Base-by-base conservation (phyloP, 345 rosid genomes). In the Atalantia buxifolia region DNA sequence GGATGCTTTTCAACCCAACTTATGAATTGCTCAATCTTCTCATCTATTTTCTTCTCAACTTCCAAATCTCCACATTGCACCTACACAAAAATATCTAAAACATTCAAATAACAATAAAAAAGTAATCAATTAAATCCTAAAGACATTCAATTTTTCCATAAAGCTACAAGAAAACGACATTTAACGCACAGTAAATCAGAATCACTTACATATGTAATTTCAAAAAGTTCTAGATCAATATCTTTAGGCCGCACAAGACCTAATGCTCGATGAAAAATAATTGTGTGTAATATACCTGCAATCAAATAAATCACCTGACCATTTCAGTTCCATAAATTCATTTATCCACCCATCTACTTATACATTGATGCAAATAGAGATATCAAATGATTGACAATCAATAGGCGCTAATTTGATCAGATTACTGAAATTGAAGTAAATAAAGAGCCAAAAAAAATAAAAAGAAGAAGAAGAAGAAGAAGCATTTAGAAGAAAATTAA, bases 201-300 rank as follows among this genome's bases (percentile, higher is more conserved):
- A 56, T 57, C 35, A 83, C 91, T 88, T 82, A 96, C 99, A 79
- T 92, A 94, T 22, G 98, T 92, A 78, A 96, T 89, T 2, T 90
- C 97, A 24, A 96, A 94, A 68, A 90, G 93, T 78, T 92, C 98
- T 85, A 94, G 83, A 87, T 96, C 99, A 66, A 94, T 83, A 70
- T 94, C 99, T 81, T 91, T 96, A 31, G 99, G 99, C 75, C 97
- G 89, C 75, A 96, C 87, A 30, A 94, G 94, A 79, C 98, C 99
- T 70, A 94, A 86, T 12, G 99, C 99, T 66, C 99, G 84, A 77
- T 96, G 97, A 84, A 96, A 94, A 40, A 96, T 91, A 75, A 96
- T 86, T 1, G 99, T 92, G 74, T 94, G 99, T 76, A 96, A 77
- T 75, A 96, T 85, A 81, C 98, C 99, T 96, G 88, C 85, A 83